phyloP scores from a whole-genome alignment of 2,329 filamentous ascomycete genomes.

The Cladosporium sp. region DNA sequence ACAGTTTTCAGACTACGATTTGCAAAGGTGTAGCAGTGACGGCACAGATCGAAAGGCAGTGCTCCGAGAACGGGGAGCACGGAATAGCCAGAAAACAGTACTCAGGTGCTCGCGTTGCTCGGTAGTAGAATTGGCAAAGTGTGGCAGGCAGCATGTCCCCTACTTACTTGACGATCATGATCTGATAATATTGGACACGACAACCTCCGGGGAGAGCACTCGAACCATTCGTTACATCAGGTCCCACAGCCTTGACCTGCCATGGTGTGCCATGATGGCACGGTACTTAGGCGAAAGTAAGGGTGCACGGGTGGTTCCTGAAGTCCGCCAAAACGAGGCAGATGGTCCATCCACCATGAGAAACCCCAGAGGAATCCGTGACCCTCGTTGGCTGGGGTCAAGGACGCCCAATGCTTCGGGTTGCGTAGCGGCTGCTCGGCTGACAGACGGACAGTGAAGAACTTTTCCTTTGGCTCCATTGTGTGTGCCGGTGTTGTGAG shows the following conservation, averaged over 20 bases:
- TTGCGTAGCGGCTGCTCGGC: background rate
- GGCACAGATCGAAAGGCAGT: too few relatives aligned
- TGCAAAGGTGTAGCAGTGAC: too few relatives aligned
- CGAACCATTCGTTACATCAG: background rate
- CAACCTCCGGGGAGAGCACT: background rate
- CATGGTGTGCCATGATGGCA: background rate
- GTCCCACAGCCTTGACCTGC: too few relatives aligned
- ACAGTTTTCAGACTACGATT: too few relatives aligned
- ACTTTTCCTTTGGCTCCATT: background rate
- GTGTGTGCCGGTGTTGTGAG: background rate
- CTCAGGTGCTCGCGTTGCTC: background rate
- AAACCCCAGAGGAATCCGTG: too few relatives aligned
- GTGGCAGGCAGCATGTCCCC: background rate
- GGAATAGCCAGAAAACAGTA: background rate
- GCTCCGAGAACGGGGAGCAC: too few relatives aligned
- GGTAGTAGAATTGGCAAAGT: background rate
- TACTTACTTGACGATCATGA: background rate
- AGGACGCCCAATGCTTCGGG: background rate
- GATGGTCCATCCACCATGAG: background rate
- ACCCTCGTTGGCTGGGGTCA: background rate
- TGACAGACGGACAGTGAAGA: conserved; percentile 1
- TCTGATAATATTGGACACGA: conserved; percentile 11
- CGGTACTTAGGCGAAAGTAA: too few relatives aligned
- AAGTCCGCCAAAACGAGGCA: background rate
- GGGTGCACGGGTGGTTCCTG: background rate